phyloP scores from a whole-genome alignment of 305 asterid species.

The Solanum hybrid region DNA sequence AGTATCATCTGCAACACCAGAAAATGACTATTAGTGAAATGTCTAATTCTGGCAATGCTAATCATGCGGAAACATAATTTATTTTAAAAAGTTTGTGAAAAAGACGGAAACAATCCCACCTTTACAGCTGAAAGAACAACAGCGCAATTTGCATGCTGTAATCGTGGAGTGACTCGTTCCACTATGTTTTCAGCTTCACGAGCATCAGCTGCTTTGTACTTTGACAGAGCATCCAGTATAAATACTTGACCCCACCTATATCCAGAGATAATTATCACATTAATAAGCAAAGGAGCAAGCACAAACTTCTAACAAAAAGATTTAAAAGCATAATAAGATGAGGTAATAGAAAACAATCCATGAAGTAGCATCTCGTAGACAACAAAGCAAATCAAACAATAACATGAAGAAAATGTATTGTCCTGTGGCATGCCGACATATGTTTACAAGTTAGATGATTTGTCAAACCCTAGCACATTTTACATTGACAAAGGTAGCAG shows the following conservation, averaged over 20 bases:
- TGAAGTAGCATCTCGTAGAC: neutral
- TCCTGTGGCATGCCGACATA: neutral
- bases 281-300: conserved; percentile 11
- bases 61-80: neutral
- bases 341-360: neutral
- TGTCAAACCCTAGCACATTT: neutral
- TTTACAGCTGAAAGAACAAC: conserved; percentile 99
- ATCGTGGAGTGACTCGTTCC: conserved; percentile 94
- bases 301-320: neutral
- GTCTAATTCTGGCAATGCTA: neutral
- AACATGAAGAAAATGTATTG: neutral
- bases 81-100: neutral
- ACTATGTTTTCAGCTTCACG: conserved; percentile 99
- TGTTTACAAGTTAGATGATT: neutral
- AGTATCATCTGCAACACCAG: conserved; percentile 84
- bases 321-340: neutral
- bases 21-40: conserved; percentile 6
- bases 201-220: conserved; percentile 91
- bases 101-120: conserved; percentile 34
- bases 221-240: conserved; percentile 97
- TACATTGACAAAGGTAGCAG: neutral
- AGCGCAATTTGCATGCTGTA: conserved; percentile 99
- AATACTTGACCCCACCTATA: conserved; percentile 99
- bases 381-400: neutral
- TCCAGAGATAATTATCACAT: conserved; percentile 13